Percentiles rank a stretch among this genome's conserved stretches.
Evolutionary conservation across 2,329 filamentous ascomycete genomes (phyloP).

Genomic region (Ploettnerulaceae sp.): DNA sequence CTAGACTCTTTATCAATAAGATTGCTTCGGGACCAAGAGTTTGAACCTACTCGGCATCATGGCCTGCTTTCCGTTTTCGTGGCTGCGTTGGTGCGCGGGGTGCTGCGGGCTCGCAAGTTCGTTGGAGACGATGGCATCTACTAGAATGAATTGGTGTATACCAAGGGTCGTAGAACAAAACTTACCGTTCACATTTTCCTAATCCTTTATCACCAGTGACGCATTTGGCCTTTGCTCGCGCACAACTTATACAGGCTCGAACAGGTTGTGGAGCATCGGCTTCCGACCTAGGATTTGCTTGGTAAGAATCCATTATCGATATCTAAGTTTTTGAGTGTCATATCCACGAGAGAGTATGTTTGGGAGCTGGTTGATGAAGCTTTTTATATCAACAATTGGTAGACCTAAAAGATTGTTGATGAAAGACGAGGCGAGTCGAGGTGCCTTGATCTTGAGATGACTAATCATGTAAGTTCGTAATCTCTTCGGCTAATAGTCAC

Average conservation of each 20-base stretch:
- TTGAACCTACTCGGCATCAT: conserved; percentile 9
- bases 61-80: conserved; percentile 12
- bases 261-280: too few species aligned
- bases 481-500: too few species aligned
- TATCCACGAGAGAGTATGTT: too few species aligned
- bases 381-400: too few species aligned
- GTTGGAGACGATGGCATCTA: conserved; percentile 21
- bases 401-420: too few species aligned
- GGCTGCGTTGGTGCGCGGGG: conserved; percentile 8
- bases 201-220: neutral
- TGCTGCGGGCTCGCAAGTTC: conserved; percentile 16
- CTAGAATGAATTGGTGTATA: neutral
- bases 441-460: too few species aligned
- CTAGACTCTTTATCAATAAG: conserved; percentile 4
- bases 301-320: too few species aligned
- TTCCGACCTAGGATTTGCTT: too few species aligned
- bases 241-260: conserved; percentile 16
- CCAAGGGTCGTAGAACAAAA: neutral
- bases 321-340: too few species aligned
- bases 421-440: too few species aligned
- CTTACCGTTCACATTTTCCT: conserved; percentile 17
- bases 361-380: too few species aligned
- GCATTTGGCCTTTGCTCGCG: conserved; percentile 20
- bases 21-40: neutral
- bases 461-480: too few species aligned